Percentiles rank a stretch among this genome's conserved stretches.
Evolutionary conservation across 495 filamentous ascomycete species (phyloP).

Genomic region (Rhypophila decipiens): DNA sequence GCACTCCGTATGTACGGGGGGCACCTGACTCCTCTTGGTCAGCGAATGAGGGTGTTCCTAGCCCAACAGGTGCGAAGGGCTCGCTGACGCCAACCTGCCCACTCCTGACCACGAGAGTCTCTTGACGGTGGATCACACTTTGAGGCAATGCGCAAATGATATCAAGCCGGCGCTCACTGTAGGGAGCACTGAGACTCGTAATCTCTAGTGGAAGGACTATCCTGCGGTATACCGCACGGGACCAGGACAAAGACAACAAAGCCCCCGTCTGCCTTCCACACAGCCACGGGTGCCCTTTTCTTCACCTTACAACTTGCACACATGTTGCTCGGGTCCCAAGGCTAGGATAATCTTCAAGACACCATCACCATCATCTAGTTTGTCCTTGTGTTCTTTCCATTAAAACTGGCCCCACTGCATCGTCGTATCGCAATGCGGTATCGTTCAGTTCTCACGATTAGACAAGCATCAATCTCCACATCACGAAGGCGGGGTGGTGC

Average conservation of each 20-base stretch:
- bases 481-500: no score
- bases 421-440: neutral
- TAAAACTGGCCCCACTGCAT: neutral
- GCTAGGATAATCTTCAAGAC: no score
- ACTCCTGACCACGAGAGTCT: neutral
- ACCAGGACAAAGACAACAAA: conserved; percentile 12
- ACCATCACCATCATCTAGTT: neutral
- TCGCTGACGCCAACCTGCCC: neutral
- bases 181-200: no score
- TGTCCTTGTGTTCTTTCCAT: neutral
- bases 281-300: conserved; percentile 2
- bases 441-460: no score
- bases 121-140: neutral
- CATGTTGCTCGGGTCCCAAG: neutral
- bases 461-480: no score
- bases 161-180: no score
- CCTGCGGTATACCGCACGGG: neutral
- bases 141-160: no score
- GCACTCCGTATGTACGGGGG: no score
- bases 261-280: neutral
- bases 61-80: neutral
- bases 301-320: neutral
- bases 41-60: no score
- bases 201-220: neutral
- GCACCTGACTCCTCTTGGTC: no score